Base-by-base conservation (phyloP, 2,329 filamentous ascomycete genomes). In the Albifimbria verrucaria region DNA sequence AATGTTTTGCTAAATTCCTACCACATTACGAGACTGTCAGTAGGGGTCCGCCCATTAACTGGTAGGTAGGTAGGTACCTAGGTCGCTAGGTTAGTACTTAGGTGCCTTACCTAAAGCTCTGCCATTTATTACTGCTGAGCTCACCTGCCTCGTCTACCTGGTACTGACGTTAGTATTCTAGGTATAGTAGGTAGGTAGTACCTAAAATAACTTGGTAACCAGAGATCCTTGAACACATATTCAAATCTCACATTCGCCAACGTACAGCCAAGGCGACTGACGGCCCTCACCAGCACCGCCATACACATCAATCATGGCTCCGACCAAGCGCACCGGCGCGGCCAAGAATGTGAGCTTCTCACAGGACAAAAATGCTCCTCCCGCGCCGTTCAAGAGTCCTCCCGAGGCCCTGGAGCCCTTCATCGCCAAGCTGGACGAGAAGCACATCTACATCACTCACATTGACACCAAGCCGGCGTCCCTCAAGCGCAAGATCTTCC, bases 401-500 rank as follows among this genome's bases (percentile, higher is more conserved):
- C 83, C 89, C 1, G 68, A 81, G 48, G 76, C 78, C 26, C 80
- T 96, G 51, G 63, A 78, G 49, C 80, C 85, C 11, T 87, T 96
- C 67, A 78, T 89, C 64, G 73, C 80, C 32, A 80, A 77, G 43
- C 85, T 96, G 55, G 80, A 85, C 54, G 77, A 81, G 52, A 73
- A 81, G 52, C 84, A 90, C 69, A 80, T 96, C 67, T 96, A 97
- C 79, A 82, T 97, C 63, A 80, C 88, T 25, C 92, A 96, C 75
- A 77, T 96, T 70, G 92, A 97, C 77, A 74, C 72, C 55, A 85
- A 88, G 56, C 85, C 86, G 0, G 71, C 73, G 20, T 77, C 79
- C 24, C 84, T 92, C 72, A 97, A 97, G 73, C 83, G 83, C 67
- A 88, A 90, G 64, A 88, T 95, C 63, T 97, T 96, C 72, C 63